phyloP scores from a whole-genome alignment of 164 flowering plant species.

The Nymphaea thermarum region DNA sequence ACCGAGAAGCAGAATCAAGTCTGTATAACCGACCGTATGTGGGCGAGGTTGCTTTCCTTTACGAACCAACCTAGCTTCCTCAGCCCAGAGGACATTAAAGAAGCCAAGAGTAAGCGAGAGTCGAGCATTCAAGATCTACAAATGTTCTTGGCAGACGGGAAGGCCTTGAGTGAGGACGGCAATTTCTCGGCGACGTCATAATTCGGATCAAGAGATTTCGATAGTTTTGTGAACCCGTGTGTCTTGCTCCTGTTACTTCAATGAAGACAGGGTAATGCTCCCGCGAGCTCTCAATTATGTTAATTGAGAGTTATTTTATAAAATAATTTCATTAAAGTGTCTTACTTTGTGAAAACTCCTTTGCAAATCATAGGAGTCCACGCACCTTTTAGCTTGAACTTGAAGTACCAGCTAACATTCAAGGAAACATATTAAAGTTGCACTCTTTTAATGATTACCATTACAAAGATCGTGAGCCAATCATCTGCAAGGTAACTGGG shows the following conservation, averaged over 20 bases:
- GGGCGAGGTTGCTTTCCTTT: slow-evolving; percentile 91
- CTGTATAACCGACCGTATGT: slow-evolving; percentile 87
- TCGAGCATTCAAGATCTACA: background rate
- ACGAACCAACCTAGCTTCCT: slow-evolving; percentile 88
- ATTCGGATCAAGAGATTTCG: background rate
- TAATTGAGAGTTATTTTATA: background rate
- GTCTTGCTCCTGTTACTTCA: too few relatives aligned
- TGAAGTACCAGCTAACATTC: too few relatives aligned
- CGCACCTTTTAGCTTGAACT: too few relatives aligned
- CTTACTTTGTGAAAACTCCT: background rate
- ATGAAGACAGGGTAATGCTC: background rate
- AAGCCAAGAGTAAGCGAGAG: slow-evolving; percentile 13
- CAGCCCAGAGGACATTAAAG: slow-evolving; percentile 25
- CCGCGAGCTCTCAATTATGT: background rate
- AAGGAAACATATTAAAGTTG: too few relatives aligned
- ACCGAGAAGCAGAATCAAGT: slow-evolving; percentile 61
- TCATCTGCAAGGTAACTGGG: too few relatives aligned
- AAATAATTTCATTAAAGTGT: background rate
- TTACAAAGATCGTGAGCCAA: too few relatives aligned
- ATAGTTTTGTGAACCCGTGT: too few relatives aligned
- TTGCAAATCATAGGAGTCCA: too few relatives aligned
- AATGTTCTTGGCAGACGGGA: background rate
- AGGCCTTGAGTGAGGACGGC: background rate
- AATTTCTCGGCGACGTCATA: background rate
- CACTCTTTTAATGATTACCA: too few relatives aligned